Percentiles rank a stretch among this genome's conserved stretches.
These are phyloP conservation scores for Candida odintsovae DNA, from an alignment of 805 yeast species.

Conservation along the genomic window DNA sequence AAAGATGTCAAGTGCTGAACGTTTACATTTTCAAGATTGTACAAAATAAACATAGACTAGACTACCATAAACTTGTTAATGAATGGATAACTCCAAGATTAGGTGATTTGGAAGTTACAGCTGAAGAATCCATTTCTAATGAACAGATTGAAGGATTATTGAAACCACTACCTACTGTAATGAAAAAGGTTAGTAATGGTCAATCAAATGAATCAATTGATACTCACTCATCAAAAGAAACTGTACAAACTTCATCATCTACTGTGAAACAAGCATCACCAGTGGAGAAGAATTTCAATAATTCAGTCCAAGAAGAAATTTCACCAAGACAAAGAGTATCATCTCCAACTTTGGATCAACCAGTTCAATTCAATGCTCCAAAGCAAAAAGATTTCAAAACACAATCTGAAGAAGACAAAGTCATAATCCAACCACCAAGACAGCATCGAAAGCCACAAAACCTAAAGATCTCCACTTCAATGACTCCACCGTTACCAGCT, in stretches of 20 bases:
- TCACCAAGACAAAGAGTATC: neutral
- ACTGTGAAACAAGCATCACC: neutral
- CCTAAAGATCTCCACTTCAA: constrained; percentile 17
- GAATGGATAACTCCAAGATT: constrained; percentile 26
- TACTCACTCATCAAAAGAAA: neutral
- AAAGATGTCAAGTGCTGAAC: constrained; percentile 36
- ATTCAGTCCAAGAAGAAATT: neutral
- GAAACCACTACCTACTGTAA: constrained; percentile 16
- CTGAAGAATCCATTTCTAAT: constrained; percentile 10
- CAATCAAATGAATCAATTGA: neutral
- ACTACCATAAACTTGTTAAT: constrained; percentile 20
- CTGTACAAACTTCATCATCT: neutral
- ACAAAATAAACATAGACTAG: constrained; percentile 19
- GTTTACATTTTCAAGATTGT: constrained; percentile 33
- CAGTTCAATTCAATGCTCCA: neutral
- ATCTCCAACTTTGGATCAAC: neutral
- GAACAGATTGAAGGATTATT: constrained; percentile 19
- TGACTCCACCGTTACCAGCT: constrained; percentile 22
- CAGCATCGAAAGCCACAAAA: constrained; percentile 7
- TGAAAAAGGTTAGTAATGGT: neutral
- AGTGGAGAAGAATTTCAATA: neutral
- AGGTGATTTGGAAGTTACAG: constrained; percentile 26
- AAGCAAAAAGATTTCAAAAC: neutral
- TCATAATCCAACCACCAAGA: neutral
- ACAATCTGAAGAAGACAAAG: neutral